Conservation (phyloP, 2,329 filamentous ascomycete genomes). For the Cercospora sp. region DNA sequence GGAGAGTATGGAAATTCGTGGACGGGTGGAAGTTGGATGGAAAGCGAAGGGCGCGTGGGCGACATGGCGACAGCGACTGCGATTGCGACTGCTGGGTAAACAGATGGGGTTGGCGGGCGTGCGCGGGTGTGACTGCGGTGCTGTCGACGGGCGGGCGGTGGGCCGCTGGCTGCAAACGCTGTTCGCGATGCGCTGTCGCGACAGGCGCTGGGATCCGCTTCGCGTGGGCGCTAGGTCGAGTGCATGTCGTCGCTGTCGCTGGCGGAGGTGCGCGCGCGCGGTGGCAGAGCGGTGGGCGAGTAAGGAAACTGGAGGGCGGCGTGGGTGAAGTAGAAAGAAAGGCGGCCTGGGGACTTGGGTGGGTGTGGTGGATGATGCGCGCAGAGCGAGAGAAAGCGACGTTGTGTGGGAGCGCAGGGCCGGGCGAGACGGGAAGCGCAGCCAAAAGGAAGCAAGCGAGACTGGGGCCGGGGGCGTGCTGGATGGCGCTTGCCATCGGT, state of each 20-base stretch:
- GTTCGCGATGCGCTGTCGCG: conserved; percentile 19
- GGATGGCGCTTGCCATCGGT: conserved; percentile 1
- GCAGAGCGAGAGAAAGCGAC: not conserved
- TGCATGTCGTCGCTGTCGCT: conserved; percentile 10
- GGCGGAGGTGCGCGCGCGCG: not conserved
- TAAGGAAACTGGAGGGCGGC: not conserved
- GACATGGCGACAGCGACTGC: conserved; percentile 31
- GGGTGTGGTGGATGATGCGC: not conserved
- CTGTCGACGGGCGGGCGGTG: conserved; percentile 1
- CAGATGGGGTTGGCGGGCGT: not conserved
- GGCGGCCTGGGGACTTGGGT: not conserved
- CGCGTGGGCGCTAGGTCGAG: conserved; percentile 10
- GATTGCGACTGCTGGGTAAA: not conserved
- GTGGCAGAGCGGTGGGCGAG: not conserved
- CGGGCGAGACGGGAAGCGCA: not conserved
- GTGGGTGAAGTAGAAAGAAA: not conserved
- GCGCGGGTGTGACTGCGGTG: not conserved
- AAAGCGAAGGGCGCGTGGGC: conserved; percentile 48
- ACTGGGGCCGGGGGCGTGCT: not conserved
- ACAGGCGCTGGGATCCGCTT: conserved; percentile 15
- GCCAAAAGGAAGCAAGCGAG: conserved; percentile 6
- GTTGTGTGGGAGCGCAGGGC: not conserved
- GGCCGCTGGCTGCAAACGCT: conserved; percentile 5
- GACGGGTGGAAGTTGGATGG: conserved; percentile 53
- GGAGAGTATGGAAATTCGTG: conserved; percentile 52